Base-by-base conservation (phyloP, 1,139 yeast genomes). In the Groenewaldozyma sp. region DNA sequence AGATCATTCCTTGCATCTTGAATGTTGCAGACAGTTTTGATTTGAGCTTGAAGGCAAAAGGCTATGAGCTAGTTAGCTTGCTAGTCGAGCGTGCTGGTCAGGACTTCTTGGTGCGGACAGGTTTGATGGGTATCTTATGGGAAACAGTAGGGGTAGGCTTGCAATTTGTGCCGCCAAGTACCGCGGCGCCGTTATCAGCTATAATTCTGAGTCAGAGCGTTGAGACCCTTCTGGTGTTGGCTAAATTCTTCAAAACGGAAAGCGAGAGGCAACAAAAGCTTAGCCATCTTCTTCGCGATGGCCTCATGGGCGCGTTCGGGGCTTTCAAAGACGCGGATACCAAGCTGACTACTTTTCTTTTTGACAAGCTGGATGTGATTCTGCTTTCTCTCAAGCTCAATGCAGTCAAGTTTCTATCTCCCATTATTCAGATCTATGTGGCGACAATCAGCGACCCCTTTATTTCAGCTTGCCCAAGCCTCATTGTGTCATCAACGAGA, bases 11-110 rank as follows among this genome's bases (percentile, higher is more conserved):
- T 1, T 67, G 75, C 7, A 58, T 62, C 9, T 50, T 77, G 19
- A 73, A 73, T 43, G 54, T 74, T 9, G 53, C 74, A 17, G 81
- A 76, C 49, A 74, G 73, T 44, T 67, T 68, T 38, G 74, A 72
- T 19, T 64, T 71, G 0, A 46, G 48, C 5, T 58, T 67, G 39
- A 74, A 76, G 46, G 50, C 60, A 0, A 66, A 65, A 40, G 77
- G 76, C 10, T 66, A 70, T 39, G 49, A 52, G 17, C 47, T 74
- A 2, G 51, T 68, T 3, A 43, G 41, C 2, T 26, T 49, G 6
- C 44, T 70, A 2, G 45, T 64, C 3, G 43, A 49, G 1, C 31
- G 31, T 10, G 48, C 58, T 27, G 58, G 53, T 26, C 41, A 48
- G 1, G 44, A 47, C n/a, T 13, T 52, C 33, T 44, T 70, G 9